Base-by-base conservation (phyloP, 2,329 filamentous ascomycete genomes). In the Blumeria graminis region DNA sequence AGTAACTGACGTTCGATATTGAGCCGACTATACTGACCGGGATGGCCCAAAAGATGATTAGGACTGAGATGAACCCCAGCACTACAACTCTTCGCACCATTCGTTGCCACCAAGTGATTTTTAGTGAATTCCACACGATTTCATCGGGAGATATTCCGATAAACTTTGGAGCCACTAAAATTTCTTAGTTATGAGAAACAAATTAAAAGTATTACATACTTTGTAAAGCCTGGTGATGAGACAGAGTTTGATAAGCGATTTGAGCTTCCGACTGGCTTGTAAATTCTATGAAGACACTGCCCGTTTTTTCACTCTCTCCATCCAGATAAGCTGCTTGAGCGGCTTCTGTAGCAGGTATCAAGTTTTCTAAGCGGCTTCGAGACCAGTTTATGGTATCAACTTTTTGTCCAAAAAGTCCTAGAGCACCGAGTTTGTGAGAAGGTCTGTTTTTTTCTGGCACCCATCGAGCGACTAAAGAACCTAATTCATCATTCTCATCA, bases 321-420 rank as follows among this genome's bases (percentile, higher is more conserved):
- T 73, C 70, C 54, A 74, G 76, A 65, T 90, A 85, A 53, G 76
- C 74, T 43, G 73, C 74, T 67, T 92, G 86, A 28, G 79, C 74
- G 45, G 76, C 72, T 54, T 84, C 76, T 34, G 87, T 81, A 58
- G 84, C 75, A 0, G 84, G 82, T 55, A 83, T 81, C 48, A 93
- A 76, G 53, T 80, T 80, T 60, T 82, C 77, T 55, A 95, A 78
- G 68, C 93, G 84, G 1, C 75, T 72, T 55, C 92, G 84, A 60
- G 81, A 84, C 84, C 85, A 95, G 60, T 90, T 80, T 68, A 98
- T 95, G 0, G 88, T 92, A 69, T 98, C 92, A 14, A 95, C 89
- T 68, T 94, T 92, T 66, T 87, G 82, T 62, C 88, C 85, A 61
- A 89, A 76, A 51, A 85, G 73, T 14, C 76, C 77, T 22, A 92